Conservation (phyloP, 306 rosid species). For the Acacia acuminata region DNA sequence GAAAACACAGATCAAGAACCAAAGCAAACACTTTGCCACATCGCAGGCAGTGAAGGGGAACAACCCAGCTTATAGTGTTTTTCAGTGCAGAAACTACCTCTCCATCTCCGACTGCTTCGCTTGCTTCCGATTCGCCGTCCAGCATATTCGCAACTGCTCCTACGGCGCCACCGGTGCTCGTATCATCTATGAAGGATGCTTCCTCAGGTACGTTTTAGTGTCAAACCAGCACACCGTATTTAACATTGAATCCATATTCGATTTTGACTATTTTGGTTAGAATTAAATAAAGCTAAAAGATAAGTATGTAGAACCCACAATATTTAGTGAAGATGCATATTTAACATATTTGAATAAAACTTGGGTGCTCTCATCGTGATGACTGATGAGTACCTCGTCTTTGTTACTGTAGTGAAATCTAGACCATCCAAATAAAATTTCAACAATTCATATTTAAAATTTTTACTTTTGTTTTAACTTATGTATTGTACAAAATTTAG, state of each 20-base stretch:
- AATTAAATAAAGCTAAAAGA: no score
- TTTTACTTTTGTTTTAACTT: no score
- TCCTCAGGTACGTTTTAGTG: conserved; percentile 51
- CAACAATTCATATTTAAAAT: no score
- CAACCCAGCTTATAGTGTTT: conserved; percentile 37
- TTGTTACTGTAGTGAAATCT: no score
- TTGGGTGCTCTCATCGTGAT: no score
- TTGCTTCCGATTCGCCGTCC: conserved; percentile 45
- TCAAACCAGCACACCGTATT: not conserved
- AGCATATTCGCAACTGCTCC: conserved; percentile 56
- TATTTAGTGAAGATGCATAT: no score
- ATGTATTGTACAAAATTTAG: no score
- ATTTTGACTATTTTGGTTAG: not conserved
- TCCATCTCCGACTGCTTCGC: conserved; percentile 47
- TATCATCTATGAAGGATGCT: conserved; percentile 64
- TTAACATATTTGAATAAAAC: no score
- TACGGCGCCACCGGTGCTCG: conserved; percentile 56
- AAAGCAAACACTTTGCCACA: conserved; percentile 46
- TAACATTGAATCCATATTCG: no score
- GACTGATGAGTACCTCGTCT: no score
- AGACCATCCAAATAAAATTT: no score
- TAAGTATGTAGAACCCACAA: not conserved
- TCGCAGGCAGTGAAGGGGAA: conserved; percentile 41
- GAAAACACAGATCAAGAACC: conserved; percentile 30
- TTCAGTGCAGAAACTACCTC: conserved; percentile 64